Evolutionary conservation across 164 flowering plant species (phyloP).

Genomic region (Liquidambar formosana): DNA sequence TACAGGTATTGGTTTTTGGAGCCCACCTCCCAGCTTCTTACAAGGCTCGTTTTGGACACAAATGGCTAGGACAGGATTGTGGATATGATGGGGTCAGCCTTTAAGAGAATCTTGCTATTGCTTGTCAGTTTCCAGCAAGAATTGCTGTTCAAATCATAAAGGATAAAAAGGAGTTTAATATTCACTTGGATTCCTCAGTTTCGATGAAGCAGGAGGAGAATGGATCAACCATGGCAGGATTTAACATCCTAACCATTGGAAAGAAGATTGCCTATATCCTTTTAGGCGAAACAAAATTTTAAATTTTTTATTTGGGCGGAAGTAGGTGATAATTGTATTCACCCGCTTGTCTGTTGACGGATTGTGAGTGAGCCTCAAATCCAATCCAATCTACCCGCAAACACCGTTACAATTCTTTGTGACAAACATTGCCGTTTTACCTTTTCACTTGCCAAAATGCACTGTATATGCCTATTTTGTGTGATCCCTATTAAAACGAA

Average conservation of each 20-base stretch:
- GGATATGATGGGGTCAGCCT: slow-evolving; percentile 94
- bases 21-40: slow-evolving; percentile 80
- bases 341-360: no score
- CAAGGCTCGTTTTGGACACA: slow-evolving; percentile 84
- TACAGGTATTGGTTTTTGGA: slow-evolving; percentile 83
- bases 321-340: no score
- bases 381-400: no score
- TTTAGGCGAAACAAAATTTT: slow-evolving; percentile 81
- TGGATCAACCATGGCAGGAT: slow-evolving; percentile 79
- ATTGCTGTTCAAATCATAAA: slow-evolving; percentile 74
- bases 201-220: slow-evolving; percentile 77
- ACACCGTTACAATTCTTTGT: no score
- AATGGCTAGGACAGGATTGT: slow-evolving; percentile 97
- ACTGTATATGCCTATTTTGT: no score
- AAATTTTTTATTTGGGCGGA: no score
- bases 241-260: slow-evolving; percentile 83
- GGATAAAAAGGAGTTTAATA: slow-evolving; percentile 90
- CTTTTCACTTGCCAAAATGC: no score
- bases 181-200: slow-evolving; percentile 85
- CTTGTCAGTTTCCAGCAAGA: slow-evolving; percentile 58
- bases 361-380: no score
- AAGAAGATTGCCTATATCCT: slow-evolving; percentile 79
- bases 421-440: no score
- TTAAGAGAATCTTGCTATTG: slow-evolving; percentile 68
- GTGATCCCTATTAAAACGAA: no score